Evolutionary conservation across 495 filamentous ascomycete species (phyloP).

Genomic region (Penicillium riverlandense): DNA sequence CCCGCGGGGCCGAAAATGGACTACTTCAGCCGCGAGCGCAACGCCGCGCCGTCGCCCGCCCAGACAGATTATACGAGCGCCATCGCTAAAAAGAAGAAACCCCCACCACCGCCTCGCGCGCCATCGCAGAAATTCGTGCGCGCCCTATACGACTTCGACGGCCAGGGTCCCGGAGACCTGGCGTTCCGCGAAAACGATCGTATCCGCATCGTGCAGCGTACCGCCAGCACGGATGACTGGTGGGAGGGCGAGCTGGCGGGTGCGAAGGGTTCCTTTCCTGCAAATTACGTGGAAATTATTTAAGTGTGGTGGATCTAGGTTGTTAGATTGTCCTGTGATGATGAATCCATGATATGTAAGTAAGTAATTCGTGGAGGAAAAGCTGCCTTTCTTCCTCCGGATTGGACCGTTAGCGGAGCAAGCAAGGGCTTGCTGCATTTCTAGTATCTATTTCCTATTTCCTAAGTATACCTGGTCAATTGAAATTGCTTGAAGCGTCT

Average conservation of each 20-base stretch:
- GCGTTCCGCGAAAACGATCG: conserved; percentile 77
- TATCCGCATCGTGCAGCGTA: conserved; percentile 79
- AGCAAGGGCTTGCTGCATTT: no score
- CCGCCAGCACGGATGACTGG: conserved; percentile 85
- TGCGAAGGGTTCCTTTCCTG: conserved; percentile 72
- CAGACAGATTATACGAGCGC: neutral
- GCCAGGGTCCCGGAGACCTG: conserved; percentile 66
- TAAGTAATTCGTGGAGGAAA: neutral
- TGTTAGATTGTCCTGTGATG: neutral
- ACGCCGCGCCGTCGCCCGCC: conserved; percentile 14
- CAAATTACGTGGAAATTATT: conserved; percentile 63
- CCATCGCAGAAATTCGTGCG: conserved; percentile 60
- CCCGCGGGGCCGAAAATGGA: conserved; percentile 31
- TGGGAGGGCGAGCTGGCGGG: conserved; percentile 87
- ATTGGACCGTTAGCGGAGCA: no score
- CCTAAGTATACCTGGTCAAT: no score
- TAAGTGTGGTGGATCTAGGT: no score
- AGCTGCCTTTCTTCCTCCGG: no score
- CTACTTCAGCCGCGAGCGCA: conserved; percentile 42
- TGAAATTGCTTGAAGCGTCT: no score
- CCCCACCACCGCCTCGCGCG: conserved; percentile 66
- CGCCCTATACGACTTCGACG: conserved; percentile 74
- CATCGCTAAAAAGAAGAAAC: conserved; percentile 52
- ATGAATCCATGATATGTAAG: neutral
- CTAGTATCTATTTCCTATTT: no score